Evolutionary conservation across 2,329 filamentous ascomycete species (phyloP), one percentile per base, ranked within the genome.

Genomic region (Claviceps sp.): DNA sequence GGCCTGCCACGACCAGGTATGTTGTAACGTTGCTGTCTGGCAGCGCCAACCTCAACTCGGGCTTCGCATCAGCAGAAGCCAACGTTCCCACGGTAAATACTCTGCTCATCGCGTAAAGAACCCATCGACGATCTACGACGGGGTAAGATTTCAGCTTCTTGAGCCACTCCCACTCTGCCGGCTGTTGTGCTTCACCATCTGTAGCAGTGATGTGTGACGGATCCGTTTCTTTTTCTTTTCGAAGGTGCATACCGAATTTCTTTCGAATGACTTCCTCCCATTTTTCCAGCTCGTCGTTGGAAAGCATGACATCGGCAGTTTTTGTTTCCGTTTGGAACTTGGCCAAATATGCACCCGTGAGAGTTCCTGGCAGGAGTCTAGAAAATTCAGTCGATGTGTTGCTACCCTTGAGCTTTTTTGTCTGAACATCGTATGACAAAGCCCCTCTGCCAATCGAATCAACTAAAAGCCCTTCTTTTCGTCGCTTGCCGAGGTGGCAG

Each of bases 371-470:
- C 55, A 74, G 59, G 9, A 65, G 61, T 30, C 58, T 58, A 0
- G 68, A 65, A 48, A 70, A 70, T 49, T 65, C 65, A 4, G 55
- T 49, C 4, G 63, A 67, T 4, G 59, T 47, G 6, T 62, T 61
- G 4, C 66, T 65, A 37, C 58, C 59, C 54, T 64, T 65, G 4
- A 52, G 54, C 47, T 61, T 67, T 55, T 70, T 69, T 5, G 61
- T 50, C 18, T 64, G 57, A 41, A 68, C 58, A 56, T 70, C 69
- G 4, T 68, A 60, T 11, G 67, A 65, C 11, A 67, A 65, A 1
- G 72, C 69, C 2, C 84, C 85, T 54, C 82, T 82, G 1, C 85
- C 84, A 51, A 90, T 79, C 0, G 85, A 85, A 61, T 90, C 85
- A 37, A 86, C 84, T 26, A 90, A 69, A 7, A 86, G 71, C 8